Evolutionary conservation across 345 rosid species (phyloP), one percentile per base, ranked within the genome.

Genomic region (Sisymbrium altissimum): DNA sequence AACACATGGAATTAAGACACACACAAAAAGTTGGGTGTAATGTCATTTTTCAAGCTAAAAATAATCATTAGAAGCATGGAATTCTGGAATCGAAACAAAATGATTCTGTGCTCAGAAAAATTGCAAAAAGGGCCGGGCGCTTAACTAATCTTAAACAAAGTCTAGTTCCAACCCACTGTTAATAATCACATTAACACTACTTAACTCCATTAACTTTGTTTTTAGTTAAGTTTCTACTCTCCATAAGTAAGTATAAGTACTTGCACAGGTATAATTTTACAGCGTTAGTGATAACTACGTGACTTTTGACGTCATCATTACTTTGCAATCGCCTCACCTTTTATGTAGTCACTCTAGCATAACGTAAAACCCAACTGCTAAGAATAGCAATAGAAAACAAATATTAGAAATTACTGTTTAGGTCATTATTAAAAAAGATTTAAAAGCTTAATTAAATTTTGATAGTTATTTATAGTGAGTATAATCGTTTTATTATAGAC

Each of bases 91-190:
- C 55, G 62, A 46, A 70, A 70, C 80, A 70, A 77, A 64, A 77
- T 77, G 71, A 70, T 77, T 70, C 35, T 64, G 63, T 77, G 72
- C 64, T 77, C 45, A 46, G 71, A 77, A 65, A n/a, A 57, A 38
- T 46, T 56, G 62, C 55, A 56, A 50, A 76, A 77, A 77, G 71
- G 71, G 29, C 29, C 70, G 71, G 71, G 29, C 29, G 46, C 72
- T 64, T 77, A 77, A 77, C 80, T 70, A 70, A 77, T 33, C 64
- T 52, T 60, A 62, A 68, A 50, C 48, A 68, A 75, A 75, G 70
- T 75, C 74, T 68, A 68, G 49, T 62, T 61, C 64, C 74, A 75
- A 61, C 71, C 11, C 48, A 70, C 57, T 45, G 58, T 58, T 61
- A 70, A 46, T 70, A 12, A 69, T 44, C 58, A 75, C 74, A 68